Conservation (phyloP, 495 filamentous ascomycete species). For the Xylaria scruposa region DNA sequence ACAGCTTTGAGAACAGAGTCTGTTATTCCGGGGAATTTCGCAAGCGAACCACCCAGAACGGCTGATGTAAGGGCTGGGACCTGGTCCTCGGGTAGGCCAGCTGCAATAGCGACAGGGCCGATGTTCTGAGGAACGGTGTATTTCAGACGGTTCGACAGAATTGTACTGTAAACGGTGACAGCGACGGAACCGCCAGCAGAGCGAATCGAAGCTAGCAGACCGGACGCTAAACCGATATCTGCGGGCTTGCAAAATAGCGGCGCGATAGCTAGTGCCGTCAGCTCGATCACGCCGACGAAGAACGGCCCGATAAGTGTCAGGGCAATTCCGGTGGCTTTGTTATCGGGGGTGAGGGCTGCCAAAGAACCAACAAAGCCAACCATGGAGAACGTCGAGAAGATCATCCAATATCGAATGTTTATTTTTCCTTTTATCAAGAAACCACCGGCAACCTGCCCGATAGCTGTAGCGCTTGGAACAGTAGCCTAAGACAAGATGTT, state of each 20-base stretch:
- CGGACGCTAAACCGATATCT: slow-evolving; percentile 58
- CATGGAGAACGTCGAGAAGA: slow-evolving; percentile 46
- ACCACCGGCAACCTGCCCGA: slow-evolving; percentile 35
- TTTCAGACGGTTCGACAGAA: slow-evolving; percentile 51
- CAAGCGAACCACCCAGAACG: slow-evolving; percentile 42
- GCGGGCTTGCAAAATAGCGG: slow-evolving; percentile 38
- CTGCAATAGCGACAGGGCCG: slow-evolving; percentile 46
- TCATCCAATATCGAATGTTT: slow-evolving; percentile 42
- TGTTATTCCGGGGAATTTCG: slow-evolving; percentile 52
- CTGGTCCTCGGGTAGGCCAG: slow-evolving; percentile 52
- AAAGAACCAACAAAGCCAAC: slow-evolving; percentile 45
- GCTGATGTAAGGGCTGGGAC: slow-evolving; percentile 48
- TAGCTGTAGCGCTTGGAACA: slow-evolving; percentile 36
- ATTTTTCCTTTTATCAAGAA: slow-evolving; percentile 33
- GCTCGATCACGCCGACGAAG: slow-evolving; percentile 36
- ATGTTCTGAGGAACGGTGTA: slow-evolving; percentile 49
- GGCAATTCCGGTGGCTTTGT: slow-evolving; percentile 30
- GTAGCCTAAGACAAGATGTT: slow-evolving; percentile 28
- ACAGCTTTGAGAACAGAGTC: slow-evolving; percentile 45
- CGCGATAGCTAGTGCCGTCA: slow-evolving; percentile 34
- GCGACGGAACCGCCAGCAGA: slow-evolving; percentile 39
- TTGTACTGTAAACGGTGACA: slow-evolving; percentile 51
- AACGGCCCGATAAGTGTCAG: slow-evolving; percentile 36
- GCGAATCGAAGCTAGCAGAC: slow-evolving; percentile 51
- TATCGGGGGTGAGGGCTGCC: slow-evolving; percentile 38